These are phyloP conservation scores for Mesembryanthemum crystallinum DNA, from an alignment of 148 eudicot genomes.

Conservation along the genomic window DNA sequence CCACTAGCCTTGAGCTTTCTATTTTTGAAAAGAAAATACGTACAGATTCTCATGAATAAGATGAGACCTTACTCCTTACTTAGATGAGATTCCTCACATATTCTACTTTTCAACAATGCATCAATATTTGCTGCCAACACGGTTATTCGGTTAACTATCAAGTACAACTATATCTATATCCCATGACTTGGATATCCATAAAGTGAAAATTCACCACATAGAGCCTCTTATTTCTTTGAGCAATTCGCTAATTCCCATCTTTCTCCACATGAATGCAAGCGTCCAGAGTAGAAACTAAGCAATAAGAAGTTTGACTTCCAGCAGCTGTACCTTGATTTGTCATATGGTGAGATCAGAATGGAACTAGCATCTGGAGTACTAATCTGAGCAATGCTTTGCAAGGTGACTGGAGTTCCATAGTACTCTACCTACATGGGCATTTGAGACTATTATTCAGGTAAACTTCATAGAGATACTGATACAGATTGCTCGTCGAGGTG, in stretches of 20 bases:
- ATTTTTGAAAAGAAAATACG: background rate
- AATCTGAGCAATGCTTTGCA: constrained; percentile 95
- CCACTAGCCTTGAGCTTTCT: background rate
- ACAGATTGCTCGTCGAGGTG: background rate
- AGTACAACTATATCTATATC: background rate
- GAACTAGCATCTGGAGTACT: constrained; percentile 88
- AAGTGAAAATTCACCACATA: background rate
- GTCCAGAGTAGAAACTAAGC: constrained; percentile 11
- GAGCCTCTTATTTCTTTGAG: background rate
- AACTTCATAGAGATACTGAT: background rate
- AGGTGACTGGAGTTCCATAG: constrained; percentile 83
- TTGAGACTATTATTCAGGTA: constrained; percentile 6
- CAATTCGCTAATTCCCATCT: background rate
- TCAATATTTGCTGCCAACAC: background rate
- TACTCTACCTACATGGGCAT: constrained; percentile 69
- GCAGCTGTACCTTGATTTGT: constrained; percentile 78
- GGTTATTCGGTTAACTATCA: no score
- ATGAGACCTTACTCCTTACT: background rate
- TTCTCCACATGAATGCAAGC: background rate
- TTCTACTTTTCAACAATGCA: background rate
- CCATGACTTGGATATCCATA: background rate
- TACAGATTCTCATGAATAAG: background rate
- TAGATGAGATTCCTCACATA: background rate
- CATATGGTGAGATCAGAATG: constrained; percentile 78
- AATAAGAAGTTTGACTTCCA: constrained; percentile 11